Conservation (phyloP, 768 basidiomycete species). For the Boletus rex-veris region DNA sequence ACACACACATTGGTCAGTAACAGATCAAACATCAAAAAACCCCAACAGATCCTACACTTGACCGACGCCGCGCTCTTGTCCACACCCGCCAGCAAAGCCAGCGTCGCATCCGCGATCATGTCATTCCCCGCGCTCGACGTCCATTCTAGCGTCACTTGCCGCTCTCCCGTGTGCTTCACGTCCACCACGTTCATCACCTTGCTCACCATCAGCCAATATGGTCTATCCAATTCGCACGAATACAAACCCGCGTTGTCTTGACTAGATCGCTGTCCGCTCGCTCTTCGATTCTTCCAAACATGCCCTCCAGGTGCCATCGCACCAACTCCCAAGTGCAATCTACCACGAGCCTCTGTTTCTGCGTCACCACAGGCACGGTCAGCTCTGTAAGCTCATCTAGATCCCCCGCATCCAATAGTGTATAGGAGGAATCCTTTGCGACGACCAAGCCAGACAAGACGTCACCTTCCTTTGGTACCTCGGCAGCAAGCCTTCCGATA, state of each 20-base stretch:
- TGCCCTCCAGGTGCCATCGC: slow-evolving; percentile 94
- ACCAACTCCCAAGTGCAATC: slow-evolving; percentile 88
- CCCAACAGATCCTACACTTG: slow-evolving; percentile 45
- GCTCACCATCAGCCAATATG: background rate
- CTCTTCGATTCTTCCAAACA: slow-evolving; percentile 80
- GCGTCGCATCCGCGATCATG: slow-evolving; percentile 94
- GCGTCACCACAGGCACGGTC: slow-evolving; percentile 76
- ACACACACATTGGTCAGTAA: background rate
- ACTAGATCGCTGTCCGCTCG: slow-evolving; percentile 54
- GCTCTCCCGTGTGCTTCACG: slow-evolving; percentile 69
- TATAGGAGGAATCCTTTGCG: slow-evolving; percentile 91
- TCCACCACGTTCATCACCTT: slow-evolving; percentile 90
- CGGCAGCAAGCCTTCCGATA: slow-evolving; percentile 81
- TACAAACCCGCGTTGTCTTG: slow-evolving; percentile 62
- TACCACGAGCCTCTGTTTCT: slow-evolving; percentile 77
- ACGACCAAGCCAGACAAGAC: slow-evolving; percentile 81
- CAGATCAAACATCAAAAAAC: no score
- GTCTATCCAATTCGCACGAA: background rate
- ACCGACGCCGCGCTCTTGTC: slow-evolving; percentile 94
- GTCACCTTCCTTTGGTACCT: slow-evolving; percentile 64
- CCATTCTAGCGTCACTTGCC: slow-evolving; percentile 88
- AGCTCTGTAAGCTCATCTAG: slow-evolving; percentile 85
- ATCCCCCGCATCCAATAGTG: slow-evolving; percentile 86
- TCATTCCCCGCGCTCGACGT: slow-evolving; percentile 89
- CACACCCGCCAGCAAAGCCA: slow-evolving; percentile 84